Evolutionary conservation across 2,329 filamentous ascomycete species (phyloP).

Genomic region (Colletotrichum sp.): DNA sequence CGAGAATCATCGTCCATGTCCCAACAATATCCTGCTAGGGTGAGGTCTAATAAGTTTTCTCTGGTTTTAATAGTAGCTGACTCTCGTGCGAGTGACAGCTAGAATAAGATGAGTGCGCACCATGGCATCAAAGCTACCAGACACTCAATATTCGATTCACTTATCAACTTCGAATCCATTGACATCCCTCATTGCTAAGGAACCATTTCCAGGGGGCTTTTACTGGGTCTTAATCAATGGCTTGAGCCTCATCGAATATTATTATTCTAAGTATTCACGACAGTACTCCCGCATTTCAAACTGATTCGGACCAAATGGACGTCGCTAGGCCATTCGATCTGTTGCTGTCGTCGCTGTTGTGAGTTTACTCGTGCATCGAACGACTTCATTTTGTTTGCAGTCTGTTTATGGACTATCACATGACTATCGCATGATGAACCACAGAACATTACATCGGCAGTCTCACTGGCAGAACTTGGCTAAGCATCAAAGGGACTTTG

Average conservation of each 20-base stretch:
- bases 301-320: neutral
- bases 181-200: neutral
- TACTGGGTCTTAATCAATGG: neutral
- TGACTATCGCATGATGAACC: neutral
- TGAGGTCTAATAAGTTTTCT: neutral
- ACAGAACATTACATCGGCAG: neutral
- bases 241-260: neutral
- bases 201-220: neutral
- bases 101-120: neutral
- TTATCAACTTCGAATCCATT: neutral
- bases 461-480: neutral
- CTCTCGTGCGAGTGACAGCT: accelerated
- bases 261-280: neutral
- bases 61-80: accelerated
- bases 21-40: neutral
- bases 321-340: neutral
- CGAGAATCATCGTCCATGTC: neutral
- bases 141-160: neutral
- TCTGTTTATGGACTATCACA: neutral
- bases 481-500: neutral
- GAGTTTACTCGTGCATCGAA: neutral
- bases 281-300: accelerated
- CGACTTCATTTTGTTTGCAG: neutral
- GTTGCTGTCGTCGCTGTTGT: neutral
- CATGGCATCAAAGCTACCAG: neutral